phyloP scores from a whole-genome alignment of 768 basidiomycete species.

The Leccinum sublutescens region DNA sequence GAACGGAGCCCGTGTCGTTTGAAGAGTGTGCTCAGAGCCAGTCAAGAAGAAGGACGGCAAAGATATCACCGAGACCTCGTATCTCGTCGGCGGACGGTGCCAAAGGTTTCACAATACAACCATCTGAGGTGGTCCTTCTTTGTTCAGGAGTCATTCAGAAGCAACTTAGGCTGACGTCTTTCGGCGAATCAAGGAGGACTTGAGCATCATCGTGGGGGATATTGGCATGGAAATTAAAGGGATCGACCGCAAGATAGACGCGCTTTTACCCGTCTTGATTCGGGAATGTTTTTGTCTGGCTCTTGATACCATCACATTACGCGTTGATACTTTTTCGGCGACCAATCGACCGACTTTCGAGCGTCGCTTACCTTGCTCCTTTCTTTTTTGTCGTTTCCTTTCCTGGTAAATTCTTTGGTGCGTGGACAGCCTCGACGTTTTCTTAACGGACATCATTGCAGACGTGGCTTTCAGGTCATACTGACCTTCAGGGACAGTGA shows the following conservation, averaged over 20 bases:
- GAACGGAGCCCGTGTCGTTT: slow-evolving; percentile 45
- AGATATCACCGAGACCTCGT: slow-evolving; percentile 31
- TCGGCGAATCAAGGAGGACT: too few species aligned
- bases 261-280: not conserved
- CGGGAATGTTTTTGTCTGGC: not conserved
- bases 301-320: not conserved
- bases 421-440: slow-evolving; percentile 3
- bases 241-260: slow-evolving; percentile 24
- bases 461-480: slow-evolving; percentile 9
- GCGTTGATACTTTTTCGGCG: slow-evolving; percentile 23
- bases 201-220: too few species aligned
- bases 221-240: slow-evolving; percentile 15
- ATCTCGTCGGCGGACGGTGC: slow-evolving; percentile 44
- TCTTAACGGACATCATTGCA: slow-evolving; percentile 5
- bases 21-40: slow-evolving; percentile 40
- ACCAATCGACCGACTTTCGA: slow-evolving; percentile 1
- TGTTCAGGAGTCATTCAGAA: slow-evolving; percentile 32
- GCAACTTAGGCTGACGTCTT: too few species aligned
- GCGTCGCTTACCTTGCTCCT: not conserved
- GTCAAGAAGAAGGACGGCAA: slow-evolving; percentile 24
- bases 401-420: not conserved
- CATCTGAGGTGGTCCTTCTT: not conserved
- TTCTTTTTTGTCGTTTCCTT: too few species aligned
- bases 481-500: slow-evolving; percentile 2
- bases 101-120: slow-evolving; percentile 8